These are phyloP conservation scores for Chimonanthus praecox DNA, from an alignment of 164 flowering plant genomes.

Conservation along the genomic window DNA sequence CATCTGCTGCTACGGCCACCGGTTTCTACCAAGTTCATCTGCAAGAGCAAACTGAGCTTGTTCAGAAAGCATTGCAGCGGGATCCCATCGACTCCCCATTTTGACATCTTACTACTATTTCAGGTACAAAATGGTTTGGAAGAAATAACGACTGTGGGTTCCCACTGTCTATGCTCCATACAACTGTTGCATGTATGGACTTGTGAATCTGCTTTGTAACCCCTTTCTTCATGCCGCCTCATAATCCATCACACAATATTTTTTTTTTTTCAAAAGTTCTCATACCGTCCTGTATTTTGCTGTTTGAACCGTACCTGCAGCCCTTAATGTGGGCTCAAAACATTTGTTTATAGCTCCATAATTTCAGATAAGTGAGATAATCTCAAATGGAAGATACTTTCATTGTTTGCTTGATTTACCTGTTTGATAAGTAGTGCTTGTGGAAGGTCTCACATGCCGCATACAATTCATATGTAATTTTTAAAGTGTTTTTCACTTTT, in stretches of 20 bases:
- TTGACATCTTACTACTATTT: background rate
- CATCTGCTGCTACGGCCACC: slow-evolving; percentile 89
- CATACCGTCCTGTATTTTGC: background rate
- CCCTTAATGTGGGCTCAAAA: background rate
- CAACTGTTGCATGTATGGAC: background rate
- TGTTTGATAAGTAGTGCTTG: too few relatives aligned
- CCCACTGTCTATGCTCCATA: background rate
- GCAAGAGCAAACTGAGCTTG: slow-evolving; percentile 70
- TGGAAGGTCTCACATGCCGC: too few relatives aligned
- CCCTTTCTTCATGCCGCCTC: too few relatives aligned
- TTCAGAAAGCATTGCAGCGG: slow-evolving; percentile 66
- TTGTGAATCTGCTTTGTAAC: background rate
- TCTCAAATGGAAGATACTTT: too few relatives aligned
- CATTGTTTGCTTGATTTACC: too few relatives aligned
- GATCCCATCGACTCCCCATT: slow-evolving; percentile 44
- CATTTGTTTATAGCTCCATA: background rate
- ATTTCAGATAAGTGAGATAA: background rate
- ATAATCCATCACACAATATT: too few relatives aligned
- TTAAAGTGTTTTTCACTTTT: too few relatives aligned
- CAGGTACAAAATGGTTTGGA: background rate
- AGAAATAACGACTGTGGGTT: background rate
- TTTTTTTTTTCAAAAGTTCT: background rate
- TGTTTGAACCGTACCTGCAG: background rate
- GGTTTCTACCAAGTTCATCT: slow-evolving; percentile 63
- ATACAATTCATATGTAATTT: too few relatives aligned